Evolutionary conservation across 352 stramenopile genomes (phyloP).

Genomic region (Poterioochromonas sp.): DNA sequence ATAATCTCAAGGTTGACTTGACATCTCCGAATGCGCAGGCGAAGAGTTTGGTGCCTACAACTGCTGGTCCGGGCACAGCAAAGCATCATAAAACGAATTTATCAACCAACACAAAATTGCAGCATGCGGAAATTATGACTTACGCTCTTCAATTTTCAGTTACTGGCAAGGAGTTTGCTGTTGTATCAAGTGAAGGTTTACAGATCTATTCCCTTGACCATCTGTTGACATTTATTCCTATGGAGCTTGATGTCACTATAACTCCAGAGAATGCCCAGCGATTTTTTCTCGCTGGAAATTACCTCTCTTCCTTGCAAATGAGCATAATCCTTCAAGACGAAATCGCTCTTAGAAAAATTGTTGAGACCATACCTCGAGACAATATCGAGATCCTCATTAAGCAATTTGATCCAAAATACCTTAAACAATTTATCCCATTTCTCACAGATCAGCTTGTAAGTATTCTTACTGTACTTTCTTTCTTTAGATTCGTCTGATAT

Average conservation of each 20-base stretch:
- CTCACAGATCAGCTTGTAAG: constrained; percentile 77
- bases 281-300: constrained; percentile 74
- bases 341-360: constrained; percentile 72
- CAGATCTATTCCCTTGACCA: constrained; percentile 85
- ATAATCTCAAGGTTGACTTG: constrained; percentile 42
- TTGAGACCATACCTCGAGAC: constrained; percentile 75
- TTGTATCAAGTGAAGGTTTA: constrained; percentile 90
- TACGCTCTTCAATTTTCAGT: constrained; percentile 89
- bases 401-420: constrained; percentile 73
- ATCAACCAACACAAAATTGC: constrained; percentile 57
- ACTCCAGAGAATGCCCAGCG: constrained; percentile 80
- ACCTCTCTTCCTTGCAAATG: constrained; percentile 84
- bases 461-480: constrained; percentile 40
- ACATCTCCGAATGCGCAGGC: constrained; percentile 57
- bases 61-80: not conserved
- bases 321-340: constrained; percentile 91
- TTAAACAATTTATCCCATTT: constrained; percentile 80
- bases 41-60: constrained; percentile 47
- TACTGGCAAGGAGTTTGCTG: constrained; percentile 88
- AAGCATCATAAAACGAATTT: constrained; percentile 45
- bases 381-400: constrained; percentile 78
- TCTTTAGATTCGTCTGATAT: not conserved
- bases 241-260: constrained; percentile 93
- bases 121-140: constrained; percentile 80
- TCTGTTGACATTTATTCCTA: constrained; percentile 85